These are phyloP conservation scores for Rubia tinctorum DNA, from an alignment of 305 asterid genomes.

Conservation along the genomic window DNA sequence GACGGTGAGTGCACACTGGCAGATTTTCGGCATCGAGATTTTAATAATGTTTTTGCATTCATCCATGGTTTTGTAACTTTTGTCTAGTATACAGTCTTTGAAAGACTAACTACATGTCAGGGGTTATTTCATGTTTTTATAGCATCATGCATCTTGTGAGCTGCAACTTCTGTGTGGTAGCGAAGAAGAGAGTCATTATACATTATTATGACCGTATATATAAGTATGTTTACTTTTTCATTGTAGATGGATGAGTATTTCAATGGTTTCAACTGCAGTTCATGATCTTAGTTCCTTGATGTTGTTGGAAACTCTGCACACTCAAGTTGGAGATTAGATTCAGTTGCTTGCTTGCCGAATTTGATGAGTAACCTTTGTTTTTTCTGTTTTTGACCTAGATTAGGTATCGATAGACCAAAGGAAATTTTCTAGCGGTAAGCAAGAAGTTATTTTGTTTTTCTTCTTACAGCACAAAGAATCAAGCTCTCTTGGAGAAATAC, in stretches of 20 bases:
- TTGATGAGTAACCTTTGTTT: background rate
- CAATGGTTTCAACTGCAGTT: constrained; percentile 48
- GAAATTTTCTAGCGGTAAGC: background rate
- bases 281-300: constrained; percentile 47
- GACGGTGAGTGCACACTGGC: constrained; percentile 63
- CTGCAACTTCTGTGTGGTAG: constrained; percentile 5
- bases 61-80: constrained; percentile 2
- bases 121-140: constrained; percentile 13
- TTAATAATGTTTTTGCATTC: constrained; percentile 15
- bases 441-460: too few species aligned
- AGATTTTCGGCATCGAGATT: constrained; percentile 44
- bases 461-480: background rate
- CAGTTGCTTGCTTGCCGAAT: constrained; percentile 4
- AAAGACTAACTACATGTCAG: constrained; percentile 15
- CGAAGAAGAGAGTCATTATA: constrained; percentile 5
- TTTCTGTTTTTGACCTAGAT: background rate
- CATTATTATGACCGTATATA: constrained; percentile 15
- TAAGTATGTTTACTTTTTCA: constrained; percentile 27
- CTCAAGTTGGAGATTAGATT: constrained; percentile 16
- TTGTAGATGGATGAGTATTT: constrained; percentile 67
- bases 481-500: background rate
- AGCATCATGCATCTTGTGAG: constrained; percentile 10
- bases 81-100: background rate
- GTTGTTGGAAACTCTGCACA: constrained; percentile 28
- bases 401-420: background rate